Base-by-base conservation (phyloP, 2,329 filamentous ascomycete species). In the Sordariomycetes sp. region DNA sequence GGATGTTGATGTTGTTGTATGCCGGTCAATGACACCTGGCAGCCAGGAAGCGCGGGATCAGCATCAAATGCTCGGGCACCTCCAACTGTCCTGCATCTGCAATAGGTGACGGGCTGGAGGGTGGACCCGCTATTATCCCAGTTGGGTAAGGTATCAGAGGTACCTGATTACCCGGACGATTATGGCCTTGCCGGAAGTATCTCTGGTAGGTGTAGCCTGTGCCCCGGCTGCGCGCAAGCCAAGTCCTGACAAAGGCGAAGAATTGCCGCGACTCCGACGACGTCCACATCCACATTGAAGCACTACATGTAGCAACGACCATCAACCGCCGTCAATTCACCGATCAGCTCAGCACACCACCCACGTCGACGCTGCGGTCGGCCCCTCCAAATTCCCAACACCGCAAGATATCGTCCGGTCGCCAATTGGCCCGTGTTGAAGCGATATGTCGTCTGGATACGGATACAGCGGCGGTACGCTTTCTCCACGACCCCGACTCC, bases 381-480 rank as follows among this genome's bases (percentile, higher is more conserved):
- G 40, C 28, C 4, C 14, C 40, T 46, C n/a, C 46, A 50, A n/a
- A 3, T 24, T 20, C 12, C 46, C 3, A 24, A 24, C 3, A 22
- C 20, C 46, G 4, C 20, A 48, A 57, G 3, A 51, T 20, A 32
- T n/a, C 43, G 20, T 2, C 18, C 16, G 16, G 5, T 51, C 43
- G 12, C 22, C 55, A 50, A 51, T 34, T 50, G 55, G 25, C 28
- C 50, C 32, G 24, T 32, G 35, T 53, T 5, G 16, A 18, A 34
- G 28, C 20, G 28, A 52, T 63, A 93, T 93, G 89, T 80, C 89
- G 74, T 92, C 89, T 68, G 89, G 89, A 76, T 93, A 86, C 73
- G 89, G 89, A 73, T 79, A 95, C 73, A 80, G 83, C 71, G 89
- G 89, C 75, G 89, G 89, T 90, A 77, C 67, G 85, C 78, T 35